Evolutionary conservation across 306 rosid genomes (phyloP).

Genomic region (Notholithocarpus densiflorus): DNA sequence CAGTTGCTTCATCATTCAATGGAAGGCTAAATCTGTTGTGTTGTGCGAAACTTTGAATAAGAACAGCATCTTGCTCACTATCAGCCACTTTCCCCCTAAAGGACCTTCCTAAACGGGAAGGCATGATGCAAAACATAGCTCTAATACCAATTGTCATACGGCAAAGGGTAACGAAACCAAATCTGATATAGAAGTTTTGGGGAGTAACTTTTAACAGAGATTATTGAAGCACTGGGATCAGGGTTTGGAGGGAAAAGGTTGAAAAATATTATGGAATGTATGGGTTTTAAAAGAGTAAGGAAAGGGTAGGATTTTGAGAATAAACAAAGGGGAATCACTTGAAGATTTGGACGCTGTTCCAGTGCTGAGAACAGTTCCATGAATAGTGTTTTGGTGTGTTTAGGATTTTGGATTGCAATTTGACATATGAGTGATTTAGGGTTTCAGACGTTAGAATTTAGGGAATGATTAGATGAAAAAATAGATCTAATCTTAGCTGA

Average conservation of each 20-base stretch:
- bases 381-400: not conserved
- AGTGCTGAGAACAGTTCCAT: not conserved
- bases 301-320: not conserved
- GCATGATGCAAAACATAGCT: too few relatives aligned
- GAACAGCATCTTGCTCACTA: too few relatives aligned
- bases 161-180: too few relatives aligned
- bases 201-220: not conserved
- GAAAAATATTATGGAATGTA: not conserved
- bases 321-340: not conserved
- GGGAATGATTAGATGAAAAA: not conserved
- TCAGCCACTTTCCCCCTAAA: too few relatives aligned
- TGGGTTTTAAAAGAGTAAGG: not conserved
- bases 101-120: too few relatives aligned
- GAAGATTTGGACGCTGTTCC: not conserved
- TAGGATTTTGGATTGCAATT: not conserved
- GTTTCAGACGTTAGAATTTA: not conserved
- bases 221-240: too few relatives aligned
- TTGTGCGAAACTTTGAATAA: too few relatives aligned
- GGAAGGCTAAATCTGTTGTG: too few relatives aligned
- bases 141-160: too few relatives aligned
- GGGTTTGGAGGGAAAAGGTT: not conserved
- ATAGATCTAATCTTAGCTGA: not conserved
- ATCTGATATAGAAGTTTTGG: not conserved
- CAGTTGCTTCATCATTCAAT: too few relatives aligned
- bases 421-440: not conserved